phyloP scores from a whole-genome alignment of 2,329 filamentous ascomycete species.

The Stemphylium vesicarium region DNA sequence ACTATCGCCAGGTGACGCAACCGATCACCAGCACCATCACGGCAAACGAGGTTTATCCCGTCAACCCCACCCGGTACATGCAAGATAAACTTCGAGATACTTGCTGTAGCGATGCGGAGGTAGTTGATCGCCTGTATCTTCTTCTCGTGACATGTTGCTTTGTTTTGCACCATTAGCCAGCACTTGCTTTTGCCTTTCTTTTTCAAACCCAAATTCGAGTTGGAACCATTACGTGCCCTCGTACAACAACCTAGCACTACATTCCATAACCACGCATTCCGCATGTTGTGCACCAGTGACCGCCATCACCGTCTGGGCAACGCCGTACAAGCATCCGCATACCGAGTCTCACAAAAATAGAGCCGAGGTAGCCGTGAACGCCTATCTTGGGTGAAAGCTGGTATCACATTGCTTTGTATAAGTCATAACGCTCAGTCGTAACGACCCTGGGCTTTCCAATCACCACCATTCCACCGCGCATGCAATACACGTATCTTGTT shows the following conservation, averaged over 20 bases:
- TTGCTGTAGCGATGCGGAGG: too few species aligned
- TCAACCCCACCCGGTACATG: too few species aligned
- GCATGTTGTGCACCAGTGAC: conserved; percentile 19
- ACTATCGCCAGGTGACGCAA: conserved; percentile 1
- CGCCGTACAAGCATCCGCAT: background rate
- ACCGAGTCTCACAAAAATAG: background rate
- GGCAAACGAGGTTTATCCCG: too few species aligned
- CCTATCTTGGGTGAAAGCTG: conserved; percentile 1
- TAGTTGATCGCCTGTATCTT: too few species aligned
- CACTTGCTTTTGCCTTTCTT: background rate
- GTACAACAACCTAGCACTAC: conserved; percentile 6
- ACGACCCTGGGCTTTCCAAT: background rate
- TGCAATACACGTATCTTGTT: conserved; percentile 3
- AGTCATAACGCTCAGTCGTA: background rate
- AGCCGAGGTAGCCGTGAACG: background rate
- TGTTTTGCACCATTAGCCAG: background rate
- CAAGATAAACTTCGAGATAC: too few species aligned
- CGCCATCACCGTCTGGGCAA: conserved; percentile 2
- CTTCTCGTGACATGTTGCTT: background rate
- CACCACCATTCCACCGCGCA: background rate
- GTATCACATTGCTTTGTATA: conserved; percentile 14
- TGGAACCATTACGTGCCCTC: background rate
- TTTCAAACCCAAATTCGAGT: background rate
- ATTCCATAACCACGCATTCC: conserved; percentile 7
- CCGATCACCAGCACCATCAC: background rate